Evolutionary conservation across 2,329 filamentous ascomycete species (phyloP), one percentile per base, ranked within the genome.

Genomic region (Botryotinia calthae): DNA sequence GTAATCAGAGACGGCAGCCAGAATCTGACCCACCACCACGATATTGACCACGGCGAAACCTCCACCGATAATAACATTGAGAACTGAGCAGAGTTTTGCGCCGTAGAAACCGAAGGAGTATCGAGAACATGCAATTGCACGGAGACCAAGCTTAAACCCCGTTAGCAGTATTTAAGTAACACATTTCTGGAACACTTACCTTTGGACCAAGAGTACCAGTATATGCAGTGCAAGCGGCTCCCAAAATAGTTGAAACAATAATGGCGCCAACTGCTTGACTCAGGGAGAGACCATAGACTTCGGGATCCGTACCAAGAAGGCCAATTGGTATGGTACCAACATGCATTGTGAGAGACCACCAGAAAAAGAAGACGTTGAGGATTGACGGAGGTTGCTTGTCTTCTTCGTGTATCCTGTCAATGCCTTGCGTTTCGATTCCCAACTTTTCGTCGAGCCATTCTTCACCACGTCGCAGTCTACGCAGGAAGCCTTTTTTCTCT

Each of bases 21-120:
- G 72, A 25, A 80, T 78, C 67, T 80, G 79, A 1, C 85, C 81
- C 72, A 85, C 83, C 31, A 85, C 82, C 18, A 86, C 83, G 44
- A 83, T 83, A 63, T 86, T 86, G 61, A 86, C 82, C 1, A 82
- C 80, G 10, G 83, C 77, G 62, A 79, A 80, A 14, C 79, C 79
- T 46, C 84, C 80, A 75, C 85, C 84, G 65, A 85, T 82, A 44
- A 86, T 79, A 42, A 84, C 82, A 65, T 86, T 86, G 62, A 86
- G 82, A 2, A 82, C 77, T 7, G 84, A 84, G 71, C 84, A 82
- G 71, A 86, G 78, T 75, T 86, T 86, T 70, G 84, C 84, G 25
- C 84, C 84, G 74, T 82, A 86, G 82, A 84, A 86, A n/a, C 84
- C 84, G 73, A 86, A 84, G n/a, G 83, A 84, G 75, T 84, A 85